phyloP scores from a whole-genome alignment of 2,329 filamentous ascomycete genomes.

The Trichoderma brevicompactum region DNA sequence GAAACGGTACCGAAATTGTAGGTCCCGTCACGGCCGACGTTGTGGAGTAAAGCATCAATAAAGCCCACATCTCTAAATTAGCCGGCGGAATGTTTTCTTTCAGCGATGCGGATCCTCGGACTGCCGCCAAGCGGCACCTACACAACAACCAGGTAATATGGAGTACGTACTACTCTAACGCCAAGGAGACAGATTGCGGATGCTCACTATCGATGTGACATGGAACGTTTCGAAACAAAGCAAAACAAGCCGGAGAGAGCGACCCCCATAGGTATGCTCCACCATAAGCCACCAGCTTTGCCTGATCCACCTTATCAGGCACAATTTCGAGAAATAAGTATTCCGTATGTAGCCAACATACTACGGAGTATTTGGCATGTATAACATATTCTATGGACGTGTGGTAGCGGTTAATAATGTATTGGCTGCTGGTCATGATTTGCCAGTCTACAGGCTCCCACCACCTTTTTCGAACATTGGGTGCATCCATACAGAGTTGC shows the following conservation, averaged over 20 bases:
- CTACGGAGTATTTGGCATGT: neutral
- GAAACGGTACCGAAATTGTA: conserved; percentile 21
- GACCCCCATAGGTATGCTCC: neutral
- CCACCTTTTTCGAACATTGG: neutral
- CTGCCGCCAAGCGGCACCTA: neutral
- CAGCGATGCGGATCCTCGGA: neutral
- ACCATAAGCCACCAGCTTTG: neutral
- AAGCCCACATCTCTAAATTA: conserved; percentile 1
- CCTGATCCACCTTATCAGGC: neutral
- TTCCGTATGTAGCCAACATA: neutral
- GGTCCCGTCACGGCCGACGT: neutral
- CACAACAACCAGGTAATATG: too few species aligned
- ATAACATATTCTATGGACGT: neutral
- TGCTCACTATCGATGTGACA: conserved; percentile 18
- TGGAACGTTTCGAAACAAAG: conserved; percentile 22
- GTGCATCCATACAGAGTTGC: neutral
- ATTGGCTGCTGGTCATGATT: neutral
- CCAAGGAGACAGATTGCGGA: neutral
- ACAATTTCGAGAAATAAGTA: neutral
- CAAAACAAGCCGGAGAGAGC: neutral
- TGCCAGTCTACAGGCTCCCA: neutral
- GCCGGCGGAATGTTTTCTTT: conserved; percentile 11
- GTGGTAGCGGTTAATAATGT: neutral
- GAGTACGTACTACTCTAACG: neutral
- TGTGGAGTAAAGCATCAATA: neutral